phyloP scores from a whole-genome alignment of 495 filamentous ascomycete species.

The Podospora didyma region DNA sequence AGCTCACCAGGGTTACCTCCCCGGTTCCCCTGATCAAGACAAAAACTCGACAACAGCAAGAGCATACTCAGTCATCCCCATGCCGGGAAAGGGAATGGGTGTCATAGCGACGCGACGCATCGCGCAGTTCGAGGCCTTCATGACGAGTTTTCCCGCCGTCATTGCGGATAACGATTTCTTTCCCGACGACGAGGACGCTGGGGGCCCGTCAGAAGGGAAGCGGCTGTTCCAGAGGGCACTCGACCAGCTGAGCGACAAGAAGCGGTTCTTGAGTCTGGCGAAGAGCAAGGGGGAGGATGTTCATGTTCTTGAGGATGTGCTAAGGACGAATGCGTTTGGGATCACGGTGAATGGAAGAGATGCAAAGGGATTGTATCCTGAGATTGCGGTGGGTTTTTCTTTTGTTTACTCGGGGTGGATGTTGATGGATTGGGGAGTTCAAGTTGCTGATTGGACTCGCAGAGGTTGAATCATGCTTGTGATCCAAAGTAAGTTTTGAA shows the following conservation, averaged over 20 bases:
- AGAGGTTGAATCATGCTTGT: constrained; percentile 34
- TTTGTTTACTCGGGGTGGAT: background rate
- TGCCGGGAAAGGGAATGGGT: constrained; percentile 26
- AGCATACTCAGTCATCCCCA: constrained; percentile 20
- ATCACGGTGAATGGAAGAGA: constrained; percentile 19
- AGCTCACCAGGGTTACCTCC: constrained; percentile 9
- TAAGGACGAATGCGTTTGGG: constrained; percentile 34
- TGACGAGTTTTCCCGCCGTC: constrained; percentile 25
- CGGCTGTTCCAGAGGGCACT: constrained; percentile 21
- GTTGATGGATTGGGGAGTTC: background rate
- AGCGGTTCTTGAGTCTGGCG: constrained; percentile 39
- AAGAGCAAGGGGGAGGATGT: constrained; percentile 51
- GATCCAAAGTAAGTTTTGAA: constrained; percentile 28
- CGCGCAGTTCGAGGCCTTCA: constrained; percentile 23
- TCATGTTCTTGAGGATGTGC: constrained; percentile 30
- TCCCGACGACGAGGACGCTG: constrained; percentile 15
- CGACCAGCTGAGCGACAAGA: constrained; percentile 24
- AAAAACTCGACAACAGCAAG: background rate
- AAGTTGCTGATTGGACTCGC: background rate
- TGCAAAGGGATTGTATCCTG: constrained; percentile 30
- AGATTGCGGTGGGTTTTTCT: constrained; percentile 28
- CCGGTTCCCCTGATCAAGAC: background rate
- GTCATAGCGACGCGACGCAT: constrained; percentile 30
- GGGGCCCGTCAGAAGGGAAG: constrained; percentile 9
- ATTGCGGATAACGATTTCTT: constrained; percentile 27